Conservation (phyloP, 2,329 filamentous ascomycete genomes). For the Penicillium sp. region DNA sequence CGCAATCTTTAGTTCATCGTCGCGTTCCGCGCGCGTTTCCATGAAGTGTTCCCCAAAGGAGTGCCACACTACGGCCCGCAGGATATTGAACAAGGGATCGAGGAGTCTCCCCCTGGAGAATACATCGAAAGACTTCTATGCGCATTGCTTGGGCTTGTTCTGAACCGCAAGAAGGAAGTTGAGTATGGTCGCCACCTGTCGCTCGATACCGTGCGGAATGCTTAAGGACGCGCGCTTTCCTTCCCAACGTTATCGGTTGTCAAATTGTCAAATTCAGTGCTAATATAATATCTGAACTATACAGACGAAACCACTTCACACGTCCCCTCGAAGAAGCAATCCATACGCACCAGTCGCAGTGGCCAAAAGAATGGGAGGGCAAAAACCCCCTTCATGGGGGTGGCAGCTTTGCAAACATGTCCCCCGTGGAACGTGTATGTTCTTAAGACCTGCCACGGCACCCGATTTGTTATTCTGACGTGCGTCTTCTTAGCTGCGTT, state of each 20-base stretch:
- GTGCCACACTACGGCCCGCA: conserved; percentile 89
- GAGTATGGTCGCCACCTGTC: conserved; percentile 65
- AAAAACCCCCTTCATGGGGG: conserved; percentile 80
- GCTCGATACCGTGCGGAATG: conserved; percentile 12
- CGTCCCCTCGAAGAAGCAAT: conserved; percentile 93
- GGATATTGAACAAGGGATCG: conserved; percentile 85
- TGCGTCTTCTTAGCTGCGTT: conserved; percentile 60
- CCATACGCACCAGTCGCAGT: conserved; percentile 78
- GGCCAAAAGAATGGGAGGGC: conserved; percentile 78
- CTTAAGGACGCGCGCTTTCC: conserved; percentile 8
- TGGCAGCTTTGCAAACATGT: conserved; percentile 78
- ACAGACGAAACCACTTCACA: conserved; percentile 84
- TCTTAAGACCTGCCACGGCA: conserved; percentile 2
- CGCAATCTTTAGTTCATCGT: conserved; percentile 74
- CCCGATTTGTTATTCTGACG: conserved; percentile 1
- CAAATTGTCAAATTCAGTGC: conserved; percentile 23
- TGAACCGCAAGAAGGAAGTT: conserved; percentile 98
- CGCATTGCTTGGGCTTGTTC: conserved; percentile 77
- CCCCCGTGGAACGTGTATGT: conserved; percentile 73
- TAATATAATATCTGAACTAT: conserved; percentile 22
- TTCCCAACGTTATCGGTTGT: conserved; percentile 4
- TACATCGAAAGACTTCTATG: conserved; percentile 86
- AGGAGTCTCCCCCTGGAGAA: conserved; percentile 73
- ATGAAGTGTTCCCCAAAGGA: conserved; percentile 82
- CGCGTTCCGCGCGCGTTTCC: conserved; percentile 94